Percentiles rank a stretch among this genome's conserved stretches.
Conservation (phyloP, 2,329 filamentous ascomycete genomes). For the Xylaria sp. region DNA sequence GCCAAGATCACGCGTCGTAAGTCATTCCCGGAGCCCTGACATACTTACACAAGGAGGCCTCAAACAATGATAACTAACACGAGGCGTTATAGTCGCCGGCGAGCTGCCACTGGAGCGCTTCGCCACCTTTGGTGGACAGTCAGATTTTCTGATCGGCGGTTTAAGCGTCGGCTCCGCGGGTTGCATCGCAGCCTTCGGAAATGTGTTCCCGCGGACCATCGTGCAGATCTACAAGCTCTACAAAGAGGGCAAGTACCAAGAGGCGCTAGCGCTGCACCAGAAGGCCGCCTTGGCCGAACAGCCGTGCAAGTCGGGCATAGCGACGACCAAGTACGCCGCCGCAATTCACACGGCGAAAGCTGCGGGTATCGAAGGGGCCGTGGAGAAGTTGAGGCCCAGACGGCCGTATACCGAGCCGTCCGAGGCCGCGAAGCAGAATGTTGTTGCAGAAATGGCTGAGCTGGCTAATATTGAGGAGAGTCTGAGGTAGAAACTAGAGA, state of each 20-base stretch:
- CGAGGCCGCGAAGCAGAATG: slow-evolving; percentile 57
- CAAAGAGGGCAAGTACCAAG: slow-evolving; percentile 64
- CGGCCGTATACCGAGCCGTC: slow-evolving; percentile 67
- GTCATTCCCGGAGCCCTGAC: background rate
- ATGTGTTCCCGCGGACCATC: slow-evolving; percentile 68
- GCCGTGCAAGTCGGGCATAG: slow-evolving; percentile 73
- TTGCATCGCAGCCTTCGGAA: slow-evolving; percentile 71
- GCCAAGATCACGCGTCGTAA: slow-evolving; percentile 65
- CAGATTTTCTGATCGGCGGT: slow-evolving; percentile 74
- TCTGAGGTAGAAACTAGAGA: slow-evolving; percentile 30
- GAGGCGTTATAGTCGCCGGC: slow-evolving; percentile 53
- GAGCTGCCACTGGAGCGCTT: slow-evolving; percentile 66
- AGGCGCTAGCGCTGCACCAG: slow-evolving; percentile 70
- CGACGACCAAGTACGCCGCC: slow-evolving; percentile 75
- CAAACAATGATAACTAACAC: background rate
- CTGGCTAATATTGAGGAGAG: slow-evolving; percentile 48
- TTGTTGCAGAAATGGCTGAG: slow-evolving; percentile 55
- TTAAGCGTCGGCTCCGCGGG: slow-evolving; percentile 68
- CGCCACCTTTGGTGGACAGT: slow-evolving; percentile 76
- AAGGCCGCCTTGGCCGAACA: slow-evolving; percentile 73
- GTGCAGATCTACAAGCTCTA: slow-evolving; percentile 71
- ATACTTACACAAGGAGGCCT: too few relatives aligned
- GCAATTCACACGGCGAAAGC: slow-evolving; percentile 67
- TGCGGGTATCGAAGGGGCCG: slow-evolving; percentile 70
- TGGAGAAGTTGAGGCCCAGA: slow-evolving; percentile 67